A percentile compares a stretch with the other conserved stretches of the same genome.
Conservation (phyloP, 345 rosid species). For the Lumnitzera littorea region DNA sequence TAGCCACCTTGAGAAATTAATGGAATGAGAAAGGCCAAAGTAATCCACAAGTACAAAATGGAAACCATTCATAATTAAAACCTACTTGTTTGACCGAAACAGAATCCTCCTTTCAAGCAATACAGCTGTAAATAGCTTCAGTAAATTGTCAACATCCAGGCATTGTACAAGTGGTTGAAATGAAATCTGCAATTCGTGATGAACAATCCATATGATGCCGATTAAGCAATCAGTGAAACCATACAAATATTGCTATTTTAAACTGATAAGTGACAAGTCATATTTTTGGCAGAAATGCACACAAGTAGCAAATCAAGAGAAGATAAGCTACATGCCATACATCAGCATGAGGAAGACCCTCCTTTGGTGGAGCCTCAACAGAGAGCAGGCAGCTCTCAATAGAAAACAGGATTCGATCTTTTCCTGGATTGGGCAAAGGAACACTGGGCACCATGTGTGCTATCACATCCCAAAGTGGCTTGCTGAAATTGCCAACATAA, state of each 20-base stretch:
- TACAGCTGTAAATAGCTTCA: slow-evolving; percentile 81
- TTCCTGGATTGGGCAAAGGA: slow-evolving; percentile 92
- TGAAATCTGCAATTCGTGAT: slow-evolving; percentile 59
- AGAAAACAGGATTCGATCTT: slow-evolving; percentile 83
- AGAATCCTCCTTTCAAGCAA: slow-evolving; percentile 88
- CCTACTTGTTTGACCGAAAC: slow-evolving; percentile 92
- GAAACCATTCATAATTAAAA: background rate
- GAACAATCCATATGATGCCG: background rate
- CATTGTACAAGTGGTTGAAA: slow-evolving; percentile 95
- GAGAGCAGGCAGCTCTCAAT: slow-evolving; percentile 81
- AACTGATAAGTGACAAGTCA: background rate
- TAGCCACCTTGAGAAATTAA: too few species aligned
- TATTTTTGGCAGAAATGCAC: slow-evolving; percentile 8
- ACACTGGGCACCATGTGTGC: slow-evolving; percentile 69
- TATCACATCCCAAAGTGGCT: slow-evolving; percentile 88
- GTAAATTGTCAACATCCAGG: slow-evolving; percentile 91
- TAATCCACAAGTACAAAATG: too few species aligned
- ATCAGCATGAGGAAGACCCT: slow-evolving; percentile 91
- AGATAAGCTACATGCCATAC: slow-evolving; percentile 31
- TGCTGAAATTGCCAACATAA: slow-evolving; percentile 51
- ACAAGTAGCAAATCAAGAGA: slow-evolving; percentile 6
- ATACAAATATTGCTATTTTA: too few species aligned
- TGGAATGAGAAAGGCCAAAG: too few species aligned
- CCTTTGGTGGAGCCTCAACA: slow-evolving; percentile 88
- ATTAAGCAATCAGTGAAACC: too few species aligned